These are phyloP conservation scores for Pseudohyphozyma bogoriensis DNA, from an alignment of 768 basidiomycete species.

Conservation along the genomic window DNA sequence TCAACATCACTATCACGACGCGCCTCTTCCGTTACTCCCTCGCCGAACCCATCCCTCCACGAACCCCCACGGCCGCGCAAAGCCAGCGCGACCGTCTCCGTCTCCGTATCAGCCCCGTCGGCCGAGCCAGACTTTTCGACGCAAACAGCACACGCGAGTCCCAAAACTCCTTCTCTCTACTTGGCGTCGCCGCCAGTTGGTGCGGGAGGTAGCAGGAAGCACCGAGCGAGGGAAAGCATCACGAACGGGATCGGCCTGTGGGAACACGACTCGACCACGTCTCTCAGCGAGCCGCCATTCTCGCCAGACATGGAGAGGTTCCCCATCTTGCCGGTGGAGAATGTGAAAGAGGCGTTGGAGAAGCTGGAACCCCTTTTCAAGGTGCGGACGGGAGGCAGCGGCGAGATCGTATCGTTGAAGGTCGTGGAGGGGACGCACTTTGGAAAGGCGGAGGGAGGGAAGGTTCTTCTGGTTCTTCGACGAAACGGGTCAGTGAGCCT, in stretches of 20 bases:
- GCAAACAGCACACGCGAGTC: not conserved
- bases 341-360: not conserved
- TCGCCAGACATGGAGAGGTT: not conserved
- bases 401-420: conserved; percentile 1
- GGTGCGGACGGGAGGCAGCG: conserved; percentile 1
- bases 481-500: conserved; percentile 1
- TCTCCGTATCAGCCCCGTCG: no score
- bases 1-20: not conserved
- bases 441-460: not conserved
- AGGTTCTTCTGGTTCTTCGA: not conserved
- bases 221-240: conserved; percentile 15
- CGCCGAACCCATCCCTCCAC: not conserved
- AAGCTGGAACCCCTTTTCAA: not conserved
- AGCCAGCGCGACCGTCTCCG: conserved; percentile 26
- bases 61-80: conserved; percentile 16
- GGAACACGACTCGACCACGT: not conserved
- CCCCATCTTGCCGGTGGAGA: not conserved
- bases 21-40: not conserved
- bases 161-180: not conserved
- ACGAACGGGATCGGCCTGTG: conserved; percentile 27
- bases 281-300: no score
- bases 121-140: not conserved
- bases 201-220: not conserved
- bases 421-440: not conserved
- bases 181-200: not conserved